Evolutionary conservation across 208 protist genomes (phyloP), one percentile per base, ranked within the genome.

Genomic region (Leishmania lainsoni): DNA sequence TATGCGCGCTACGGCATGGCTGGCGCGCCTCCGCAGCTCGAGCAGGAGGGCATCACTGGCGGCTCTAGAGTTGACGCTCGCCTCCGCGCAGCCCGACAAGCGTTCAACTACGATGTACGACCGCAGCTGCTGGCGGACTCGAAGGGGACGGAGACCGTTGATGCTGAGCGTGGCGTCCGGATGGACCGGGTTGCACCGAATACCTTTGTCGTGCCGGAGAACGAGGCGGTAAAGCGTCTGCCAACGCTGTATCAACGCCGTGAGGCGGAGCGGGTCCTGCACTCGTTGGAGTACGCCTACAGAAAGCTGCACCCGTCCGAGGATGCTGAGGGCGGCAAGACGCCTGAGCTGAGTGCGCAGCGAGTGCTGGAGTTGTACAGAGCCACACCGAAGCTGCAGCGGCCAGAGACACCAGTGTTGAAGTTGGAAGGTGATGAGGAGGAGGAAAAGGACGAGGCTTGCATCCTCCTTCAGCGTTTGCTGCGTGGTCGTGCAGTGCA

Each of bases 401-500:
- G 97, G 1, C 97, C 97, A 32, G 92, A 91, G 66, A 98, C 97
- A n/a, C 97, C 97, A 2, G 94, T 88, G 69, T 86, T 98, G 45
- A 91, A 93, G 83, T 87, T 98, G 52, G 91, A 97, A 63, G 93
- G 93, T 75, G 94, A 98, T 68, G 86, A 85, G 2, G 87, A 94
- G 42, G 93, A 98, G 75, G 93, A 96, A 42, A 39, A 86, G 69
- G 93, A 98, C 80, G 93, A 97, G 71, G 93, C 88, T 6, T 91
- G 93, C 76, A 86, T 98, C 52, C 87, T 98, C 39, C 91, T 98
- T 54, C 95, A 98, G 85, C 87, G 94, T 26, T 85, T 98, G 72
- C 83, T 98, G 26, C 93, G 97, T 59, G 97, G 97, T 32, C 91
- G 97, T 56, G 94, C 97, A 4, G 96, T 97, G 66, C 95, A 98